Conservation (phyloP, 2,329 filamentous ascomycete species). For the Pseudogymnoascus sp. region DNA sequence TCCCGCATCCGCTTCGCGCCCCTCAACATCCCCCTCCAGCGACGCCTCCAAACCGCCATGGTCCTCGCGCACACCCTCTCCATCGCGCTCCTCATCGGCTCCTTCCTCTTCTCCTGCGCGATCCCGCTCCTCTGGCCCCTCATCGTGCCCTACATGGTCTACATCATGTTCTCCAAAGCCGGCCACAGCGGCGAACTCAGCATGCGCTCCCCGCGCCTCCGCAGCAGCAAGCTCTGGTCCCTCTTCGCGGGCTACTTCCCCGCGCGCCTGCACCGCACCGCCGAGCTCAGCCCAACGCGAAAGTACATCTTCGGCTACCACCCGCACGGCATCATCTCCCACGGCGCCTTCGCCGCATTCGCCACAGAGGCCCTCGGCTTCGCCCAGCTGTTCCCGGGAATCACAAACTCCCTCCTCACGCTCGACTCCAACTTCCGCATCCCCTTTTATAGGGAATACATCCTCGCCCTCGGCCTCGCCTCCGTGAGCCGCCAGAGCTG, state of each 20-base stretch:
- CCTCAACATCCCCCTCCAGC: slow-evolving; percentile 59
- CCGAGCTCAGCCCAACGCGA: slow-evolving; percentile 65
- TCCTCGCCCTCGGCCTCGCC: slow-evolving; percentile 76
- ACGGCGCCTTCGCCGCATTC: slow-evolving; percentile 90
- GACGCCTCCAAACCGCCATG: slow-evolving; percentile 69
- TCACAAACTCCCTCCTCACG: slow-evolving; percentile 87
- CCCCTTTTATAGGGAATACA: slow-evolving; percentile 88
- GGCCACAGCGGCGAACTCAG: slow-evolving; percentile 66
- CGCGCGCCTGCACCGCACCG: slow-evolving; percentile 75
- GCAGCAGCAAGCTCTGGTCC: slow-evolving; percentile 69
- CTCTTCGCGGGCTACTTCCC: slow-evolving; percentile 92
- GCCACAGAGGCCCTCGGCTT: slow-evolving; percentile 86
- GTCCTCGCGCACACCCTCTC: slow-evolving; percentile 66
- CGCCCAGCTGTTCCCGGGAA: slow-evolving; percentile 78
- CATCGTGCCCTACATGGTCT: slow-evolving; percentile 67
- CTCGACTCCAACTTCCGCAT: slow-evolving; percentile 95
- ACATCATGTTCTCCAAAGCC: slow-evolving; percentile 72
- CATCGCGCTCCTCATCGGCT: slow-evolving; percentile 60
- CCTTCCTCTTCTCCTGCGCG: slow-evolving; percentile 86
- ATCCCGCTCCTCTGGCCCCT: slow-evolving; percentile 88
- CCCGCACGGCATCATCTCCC: slow-evolving; percentile 93
- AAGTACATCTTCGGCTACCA: slow-evolving; percentile 98
- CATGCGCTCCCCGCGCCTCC: slow-evolving; percentile 65
- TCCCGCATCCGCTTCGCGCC: slow-evolving; percentile 74
- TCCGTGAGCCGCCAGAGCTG: slow-evolving; percentile 90